Evolutionary conservation across 345 rosid genomes (phyloP).

Genomic region (Psidium friedrichsthalianum): DNA sequence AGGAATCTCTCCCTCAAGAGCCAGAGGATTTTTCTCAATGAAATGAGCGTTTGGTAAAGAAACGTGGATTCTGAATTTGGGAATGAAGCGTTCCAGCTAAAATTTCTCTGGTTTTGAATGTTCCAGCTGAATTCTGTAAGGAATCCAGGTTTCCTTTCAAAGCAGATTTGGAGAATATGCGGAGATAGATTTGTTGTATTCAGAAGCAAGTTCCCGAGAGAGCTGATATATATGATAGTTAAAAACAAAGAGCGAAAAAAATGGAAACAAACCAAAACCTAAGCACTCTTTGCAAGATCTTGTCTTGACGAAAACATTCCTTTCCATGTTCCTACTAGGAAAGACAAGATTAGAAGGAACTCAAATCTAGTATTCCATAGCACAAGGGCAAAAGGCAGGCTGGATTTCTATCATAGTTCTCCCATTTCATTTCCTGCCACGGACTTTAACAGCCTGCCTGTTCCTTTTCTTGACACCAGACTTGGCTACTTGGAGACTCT

Average conservation of each 20-base stretch:
- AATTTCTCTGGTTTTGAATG: neutral
- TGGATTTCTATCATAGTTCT: neutral
- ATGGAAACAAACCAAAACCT: neutral
- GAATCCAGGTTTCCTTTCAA: neutral
- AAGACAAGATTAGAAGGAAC: neutral
- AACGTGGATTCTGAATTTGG: neutral
- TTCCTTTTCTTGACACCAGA: conserved; percentile 87
- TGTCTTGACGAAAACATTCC: neutral
- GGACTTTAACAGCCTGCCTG: conserved; percentile 43
- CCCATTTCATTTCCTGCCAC: neutral
- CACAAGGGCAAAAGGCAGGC: neutral
- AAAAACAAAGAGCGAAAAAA: neutral
- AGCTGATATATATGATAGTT: neutral
- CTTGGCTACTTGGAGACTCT: conserved; percentile 65
- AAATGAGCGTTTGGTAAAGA: neutral
- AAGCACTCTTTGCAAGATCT: neutral
- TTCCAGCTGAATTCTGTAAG: neutral
- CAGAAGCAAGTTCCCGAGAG: neutral
- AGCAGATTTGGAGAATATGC: neutral
- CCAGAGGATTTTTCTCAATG: neutral
- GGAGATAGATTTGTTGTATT: neutral
- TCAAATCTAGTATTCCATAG: neutral
- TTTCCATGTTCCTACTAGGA: neutral
- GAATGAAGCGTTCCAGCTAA: neutral
- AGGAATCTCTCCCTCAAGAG: neutral